Percentiles rank a stretch among this genome's conserved stretches.
phyloP scores from a whole-genome alignment of 805 yeast species.

The Starmerella bombi region DNA sequence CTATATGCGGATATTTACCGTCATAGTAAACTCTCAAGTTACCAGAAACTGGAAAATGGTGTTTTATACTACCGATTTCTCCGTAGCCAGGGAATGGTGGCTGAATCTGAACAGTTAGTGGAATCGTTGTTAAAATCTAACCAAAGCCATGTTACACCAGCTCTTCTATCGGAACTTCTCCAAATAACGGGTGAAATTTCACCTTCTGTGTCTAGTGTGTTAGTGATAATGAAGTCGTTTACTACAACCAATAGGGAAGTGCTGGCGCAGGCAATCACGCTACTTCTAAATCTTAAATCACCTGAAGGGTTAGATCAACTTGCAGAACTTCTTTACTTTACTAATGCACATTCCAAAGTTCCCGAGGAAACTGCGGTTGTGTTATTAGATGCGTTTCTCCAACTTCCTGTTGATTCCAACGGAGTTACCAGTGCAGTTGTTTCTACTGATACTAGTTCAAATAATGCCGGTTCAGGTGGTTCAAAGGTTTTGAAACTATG shows the following conservation, averaged over 20 bases:
- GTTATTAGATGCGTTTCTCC: constrained; percentile 19
- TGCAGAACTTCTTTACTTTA: constrained; percentile 8
- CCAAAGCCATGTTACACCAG: constrained; percentile 5
- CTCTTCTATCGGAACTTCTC: constrained; percentile 7
- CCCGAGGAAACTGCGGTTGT: constrained; percentile 10
- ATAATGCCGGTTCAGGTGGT: constrained; percentile 10
- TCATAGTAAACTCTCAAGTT: constrained; percentile 6
- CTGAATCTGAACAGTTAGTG: constrained; percentile 19
- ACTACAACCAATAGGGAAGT: not conserved
- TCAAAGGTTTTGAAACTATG: constrained; percentile 13
- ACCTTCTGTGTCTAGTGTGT: not conserved
- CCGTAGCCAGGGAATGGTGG: constrained; percentile 12
- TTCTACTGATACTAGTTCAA: too few relatives aligned
- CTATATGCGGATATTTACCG: constrained; percentile 20
- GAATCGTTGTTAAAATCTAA: constrained; percentile 13
- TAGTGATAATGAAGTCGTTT: constrained; percentile 2
- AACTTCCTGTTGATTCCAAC: constrained; percentile 9
- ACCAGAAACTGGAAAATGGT: constrained; percentile 19
- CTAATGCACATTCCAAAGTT: constrained; percentile 14
- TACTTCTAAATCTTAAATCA: constrained; percentile 1
- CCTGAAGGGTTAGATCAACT: constrained; percentile 6
- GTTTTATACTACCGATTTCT: constrained; percentile 18
- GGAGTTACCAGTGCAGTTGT: too few relatives aligned
- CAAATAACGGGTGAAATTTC: constrained; percentile 1
- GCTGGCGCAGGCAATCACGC: constrained; percentile 1